These are phyloP conservation scores for Bombardia bombarda DNA, from an alignment of 495 filamentous ascomycete species.

Conservation along the genomic window DNA sequence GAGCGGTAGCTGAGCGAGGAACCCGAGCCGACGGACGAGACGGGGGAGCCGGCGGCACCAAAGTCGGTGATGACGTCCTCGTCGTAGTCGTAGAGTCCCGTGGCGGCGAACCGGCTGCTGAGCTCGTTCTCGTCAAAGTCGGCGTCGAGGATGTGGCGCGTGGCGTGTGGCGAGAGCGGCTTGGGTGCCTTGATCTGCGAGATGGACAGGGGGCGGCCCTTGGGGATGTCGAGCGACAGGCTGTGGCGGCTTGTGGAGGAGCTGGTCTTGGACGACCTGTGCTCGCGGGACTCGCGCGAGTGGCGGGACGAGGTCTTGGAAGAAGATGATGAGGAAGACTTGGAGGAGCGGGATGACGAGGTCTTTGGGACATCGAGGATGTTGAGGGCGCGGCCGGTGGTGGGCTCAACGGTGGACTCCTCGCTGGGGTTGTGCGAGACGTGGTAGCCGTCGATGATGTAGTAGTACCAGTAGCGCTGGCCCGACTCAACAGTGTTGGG, in stretches of 20 bases:
- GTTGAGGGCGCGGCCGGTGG: conserved; percentile 89
- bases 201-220: conserved; percentile 76
- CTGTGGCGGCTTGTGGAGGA: conserved; percentile 7
- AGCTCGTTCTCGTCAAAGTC: conserved; percentile 67
- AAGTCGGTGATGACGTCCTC: conserved; percentile 50
- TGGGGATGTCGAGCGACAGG: conserved; percentile 58
- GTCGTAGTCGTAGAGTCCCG: conserved; percentile 67
- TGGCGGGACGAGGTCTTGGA: conserved; percentile 24
- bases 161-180: conserved; percentile 78
- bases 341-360: conserved; percentile 34
- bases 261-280: conserved; percentile 25
- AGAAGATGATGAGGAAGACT: conserved; percentile 40
- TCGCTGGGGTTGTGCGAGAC: conserved; percentile 94
- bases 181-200: conserved; percentile 87
- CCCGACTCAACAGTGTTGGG: conserved; percentile 72
- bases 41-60: conserved; percentile 39
- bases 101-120: conserved; percentile 60
- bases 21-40: conserved; percentile 68
- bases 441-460: conserved; percentile 99
- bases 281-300: conserved; percentile 20
- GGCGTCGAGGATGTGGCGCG: conserved; percentile 71
- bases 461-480: conserved; percentile 99
- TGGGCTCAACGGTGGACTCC: conserved; percentile 86
- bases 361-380: conserved; percentile 53
- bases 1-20: conserved; percentile 71